Percentiles rank a stretch among this genome's conserved stretches.
Evolutionary conservation across 352 stramenopile genomes (phyloP).

Genomic region (Halophytophthora batemanensis): DNA sequence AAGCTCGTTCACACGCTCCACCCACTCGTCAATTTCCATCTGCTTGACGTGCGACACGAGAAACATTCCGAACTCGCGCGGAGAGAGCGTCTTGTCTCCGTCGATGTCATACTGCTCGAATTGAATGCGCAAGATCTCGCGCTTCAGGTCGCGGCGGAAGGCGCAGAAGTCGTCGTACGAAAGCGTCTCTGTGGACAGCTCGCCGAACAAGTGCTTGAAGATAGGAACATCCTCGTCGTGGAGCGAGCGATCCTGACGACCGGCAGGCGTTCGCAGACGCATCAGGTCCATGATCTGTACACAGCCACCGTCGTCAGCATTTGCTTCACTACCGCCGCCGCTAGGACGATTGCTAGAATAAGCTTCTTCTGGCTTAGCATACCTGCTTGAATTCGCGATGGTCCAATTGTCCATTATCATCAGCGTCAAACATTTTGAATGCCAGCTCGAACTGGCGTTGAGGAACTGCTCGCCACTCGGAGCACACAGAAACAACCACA

Average conservation of each 20-base stretch:
- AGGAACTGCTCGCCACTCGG: too few species aligned
- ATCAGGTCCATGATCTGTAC: constrained; percentile 82
- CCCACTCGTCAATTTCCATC: constrained; percentile 77
- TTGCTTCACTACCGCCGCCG: neutral
- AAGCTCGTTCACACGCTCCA: constrained; percentile 74
- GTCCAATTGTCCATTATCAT: constrained; percentile 78
- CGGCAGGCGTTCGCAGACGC: constrained; percentile 71
- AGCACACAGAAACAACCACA: neutral
- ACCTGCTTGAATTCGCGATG: constrained; percentile 86
- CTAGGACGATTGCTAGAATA: neutral
- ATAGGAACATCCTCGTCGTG: constrained; percentile 74
- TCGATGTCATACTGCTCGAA: constrained; percentile 90
- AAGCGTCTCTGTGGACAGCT: constrained; percentile 74
- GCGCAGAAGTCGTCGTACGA: constrained; percentile 78
- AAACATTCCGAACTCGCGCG: constrained; percentile 86
- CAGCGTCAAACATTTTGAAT: constrained; percentile 89
- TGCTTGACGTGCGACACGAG: constrained; percentile 84
- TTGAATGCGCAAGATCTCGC: constrained; percentile 87
- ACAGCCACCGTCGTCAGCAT: constrained; percentile 1
- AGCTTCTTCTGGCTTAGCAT: neutral
- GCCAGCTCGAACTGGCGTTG: constrained; percentile 84
- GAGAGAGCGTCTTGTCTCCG: constrained; percentile 72
- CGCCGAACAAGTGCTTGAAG: constrained; percentile 85
- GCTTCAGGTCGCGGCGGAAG: constrained; percentile 71
- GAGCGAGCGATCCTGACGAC: constrained; percentile 74